These are phyloP conservation scores for Candida incommunis DNA, from an alignment of 805 yeast genomes.

Conservation along the genomic window DNA sequence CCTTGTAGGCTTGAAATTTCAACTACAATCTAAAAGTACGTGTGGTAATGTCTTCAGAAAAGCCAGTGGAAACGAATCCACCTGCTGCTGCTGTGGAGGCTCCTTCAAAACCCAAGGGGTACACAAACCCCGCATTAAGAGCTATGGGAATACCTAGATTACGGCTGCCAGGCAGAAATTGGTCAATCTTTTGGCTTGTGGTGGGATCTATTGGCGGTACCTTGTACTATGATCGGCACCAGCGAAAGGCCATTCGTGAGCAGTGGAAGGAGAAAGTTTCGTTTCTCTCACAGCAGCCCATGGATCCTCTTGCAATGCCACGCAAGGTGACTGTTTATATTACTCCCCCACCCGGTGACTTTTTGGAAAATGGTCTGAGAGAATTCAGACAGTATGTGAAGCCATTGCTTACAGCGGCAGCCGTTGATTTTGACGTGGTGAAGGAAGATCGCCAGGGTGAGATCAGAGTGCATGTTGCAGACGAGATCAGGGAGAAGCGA, in stretches of 20 bases:
- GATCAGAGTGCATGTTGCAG: constrained; percentile 69
- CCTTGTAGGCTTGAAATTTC: too few species aligned
- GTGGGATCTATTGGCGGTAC: constrained; percentile 59
- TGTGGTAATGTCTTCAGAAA: background rate
- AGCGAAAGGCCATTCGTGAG: constrained; percentile 52
- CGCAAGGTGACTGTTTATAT: constrained; percentile 69
- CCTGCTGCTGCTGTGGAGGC: background rate
- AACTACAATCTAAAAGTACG: background rate
- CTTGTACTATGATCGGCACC: constrained; percentile 58
- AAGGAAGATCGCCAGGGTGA: constrained; percentile 82
- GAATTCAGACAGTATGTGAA: constrained; percentile 69
- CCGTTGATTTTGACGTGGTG: constrained; percentile 66
- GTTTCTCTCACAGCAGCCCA: constrained; percentile 33
- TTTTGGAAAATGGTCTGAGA: constrained; percentile 54
- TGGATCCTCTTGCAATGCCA: constrained; percentile 38
- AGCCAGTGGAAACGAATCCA: background rate
- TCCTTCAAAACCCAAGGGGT: background rate
- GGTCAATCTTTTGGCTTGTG: constrained; percentile 80
- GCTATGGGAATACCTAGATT: constrained; percentile 75
- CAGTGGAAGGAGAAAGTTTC: constrained; percentile 52
- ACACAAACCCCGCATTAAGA: constrained; percentile 52
- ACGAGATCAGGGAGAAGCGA: constrained; percentile 60
- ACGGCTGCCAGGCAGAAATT: constrained; percentile 77
- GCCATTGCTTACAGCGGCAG: constrained; percentile 74
- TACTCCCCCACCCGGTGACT: constrained; percentile 97